These are phyloP conservation scores for Cutaneotrichosporon dermatis DNA, from an alignment of 1,284 basidiomycete genomes.

Conservation along the genomic window DNA sequence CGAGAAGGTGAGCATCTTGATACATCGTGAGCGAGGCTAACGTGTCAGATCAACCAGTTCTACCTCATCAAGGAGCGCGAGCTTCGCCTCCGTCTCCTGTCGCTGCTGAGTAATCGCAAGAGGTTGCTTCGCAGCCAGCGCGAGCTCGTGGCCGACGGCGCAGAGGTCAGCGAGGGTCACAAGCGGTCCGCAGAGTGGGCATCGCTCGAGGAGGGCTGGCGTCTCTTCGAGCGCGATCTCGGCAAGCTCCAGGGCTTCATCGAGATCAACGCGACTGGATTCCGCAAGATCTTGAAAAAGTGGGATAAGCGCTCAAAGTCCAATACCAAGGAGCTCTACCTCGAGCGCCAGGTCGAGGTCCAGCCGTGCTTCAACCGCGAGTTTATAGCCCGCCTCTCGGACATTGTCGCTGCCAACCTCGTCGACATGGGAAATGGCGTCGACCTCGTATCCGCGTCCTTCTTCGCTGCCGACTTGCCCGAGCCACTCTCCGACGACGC, in stretches of 20 bases:
- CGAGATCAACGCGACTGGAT: slow-evolving; percentile 96
- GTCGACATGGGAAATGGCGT: slow-evolving; percentile 81
- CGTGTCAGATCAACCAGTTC: slow-evolving; percentile 88
- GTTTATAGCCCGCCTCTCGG: slow-evolving; percentile 92
- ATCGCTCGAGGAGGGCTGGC: slow-evolving; percentile 92
- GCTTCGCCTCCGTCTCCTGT: slow-evolving; percentile 84
- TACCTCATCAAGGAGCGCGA: slow-evolving; percentile 98
- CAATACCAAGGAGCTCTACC: slow-evolving; percentile 91
- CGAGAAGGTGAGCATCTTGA: slow-evolving; percentile 68
- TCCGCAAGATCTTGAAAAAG: slow-evolving; percentile 97
- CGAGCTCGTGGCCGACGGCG: slow-evolving; percentile 47
- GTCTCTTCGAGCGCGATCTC: slow-evolving; percentile 91
- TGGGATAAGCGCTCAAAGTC: slow-evolving; percentile 97
- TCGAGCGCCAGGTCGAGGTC: slow-evolving; percentile 94
- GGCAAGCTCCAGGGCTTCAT: slow-evolving; percentile 96
- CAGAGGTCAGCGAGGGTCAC: slow-evolving; percentile 58
- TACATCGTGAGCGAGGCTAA: neutral
- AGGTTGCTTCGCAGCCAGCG: slow-evolving; percentile 43
- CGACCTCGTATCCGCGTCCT: slow-evolving; percentile 60
- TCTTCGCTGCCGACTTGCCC: slow-evolving; percentile 47
- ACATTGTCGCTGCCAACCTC: slow-evolving; percentile 89
- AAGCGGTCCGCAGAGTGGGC: slow-evolving; percentile 71
- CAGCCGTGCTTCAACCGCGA: slow-evolving; percentile 98
- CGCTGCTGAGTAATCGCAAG: slow-evolving; percentile 87
- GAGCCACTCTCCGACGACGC: slow-evolving; percentile 46